Percentiles rank a stretch among this genome's conserved stretches.
These are phyloP conservation scores for Candida krabiensis DNA, from an alignment of 805 yeast genomes.

Conservation along the genomic window DNA sequence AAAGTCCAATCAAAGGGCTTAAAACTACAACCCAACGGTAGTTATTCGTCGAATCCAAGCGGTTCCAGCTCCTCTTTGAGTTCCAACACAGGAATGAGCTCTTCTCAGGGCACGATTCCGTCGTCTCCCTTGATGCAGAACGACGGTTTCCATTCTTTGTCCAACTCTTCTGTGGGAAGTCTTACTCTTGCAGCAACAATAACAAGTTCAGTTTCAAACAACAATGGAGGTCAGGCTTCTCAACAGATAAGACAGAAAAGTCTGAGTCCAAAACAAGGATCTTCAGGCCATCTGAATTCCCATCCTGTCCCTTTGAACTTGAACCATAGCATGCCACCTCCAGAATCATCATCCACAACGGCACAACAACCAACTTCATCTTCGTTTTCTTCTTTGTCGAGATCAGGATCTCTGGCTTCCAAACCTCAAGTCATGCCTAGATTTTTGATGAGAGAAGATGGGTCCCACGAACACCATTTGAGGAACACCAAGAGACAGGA, in stretches of 20 bases:
- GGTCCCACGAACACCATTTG: constrained; percentile 78
- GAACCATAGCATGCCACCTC: constrained; percentile 5
- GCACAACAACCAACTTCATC: constrained; percentile 1
- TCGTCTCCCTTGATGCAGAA: constrained; percentile 9
- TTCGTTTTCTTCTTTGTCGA: constrained; percentile 9
- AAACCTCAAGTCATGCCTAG: constrained; percentile 35
- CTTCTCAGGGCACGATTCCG: constrained; percentile 4
- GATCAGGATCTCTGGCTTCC: constrained; percentile 19
- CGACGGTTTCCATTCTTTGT: constrained; percentile 3
- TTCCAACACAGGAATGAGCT: constrained; percentile 4
- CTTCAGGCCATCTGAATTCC: neutral
- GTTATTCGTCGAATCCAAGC: constrained; percentile 6
- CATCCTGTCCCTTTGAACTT: constrained; percentile 8
- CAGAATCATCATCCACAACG: neutral
- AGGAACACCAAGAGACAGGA: constrained; percentile 77
- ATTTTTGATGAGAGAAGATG: constrained; percentile 61
- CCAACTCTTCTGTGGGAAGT: constrained; percentile 11
- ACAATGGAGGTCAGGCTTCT: neutral
- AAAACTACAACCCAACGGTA: neutral
- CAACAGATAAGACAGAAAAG: constrained; percentile 1
- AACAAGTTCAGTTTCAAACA: neutral
- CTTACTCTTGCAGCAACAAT: neutral
- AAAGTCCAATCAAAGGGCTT: neutral
- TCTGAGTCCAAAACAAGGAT: constrained; percentile 1
- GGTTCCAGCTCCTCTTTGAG: constrained; percentile 11